Evolutionary conservation across 2,329 filamentous ascomycete genomes (phyloP).

Genomic region (Tolypocladium paradoxum): DNA sequence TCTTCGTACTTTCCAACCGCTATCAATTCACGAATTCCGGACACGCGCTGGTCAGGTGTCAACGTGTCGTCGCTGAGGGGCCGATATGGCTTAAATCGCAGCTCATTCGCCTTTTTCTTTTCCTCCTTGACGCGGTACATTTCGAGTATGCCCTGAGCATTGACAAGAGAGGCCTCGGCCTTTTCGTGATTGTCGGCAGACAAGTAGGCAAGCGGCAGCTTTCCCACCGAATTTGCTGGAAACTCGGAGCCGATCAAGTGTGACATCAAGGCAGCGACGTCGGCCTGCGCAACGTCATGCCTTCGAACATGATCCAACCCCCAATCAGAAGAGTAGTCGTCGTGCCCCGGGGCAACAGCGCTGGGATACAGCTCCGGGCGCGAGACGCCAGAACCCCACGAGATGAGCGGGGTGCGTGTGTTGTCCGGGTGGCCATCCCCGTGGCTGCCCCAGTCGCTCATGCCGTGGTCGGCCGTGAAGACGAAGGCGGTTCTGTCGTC

Average conservation of each 20-base stretch:
- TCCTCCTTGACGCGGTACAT: constrained; percentile 95
- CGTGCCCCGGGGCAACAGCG: constrained; percentile 64
- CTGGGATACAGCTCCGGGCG: constrained; percentile 51
- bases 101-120: constrained; percentile 62
- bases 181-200: constrained; percentile 64
- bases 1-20: constrained; percentile 54
- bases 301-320: constrained; percentile 66
- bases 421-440: constrained; percentile 97
- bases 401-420: constrained; percentile 83
- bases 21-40: constrained; percentile 59
- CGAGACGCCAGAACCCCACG: constrained; percentile 87
- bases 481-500: constrained; percentile 85
- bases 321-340: constrained; percentile 89
- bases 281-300: constrained; percentile 87
- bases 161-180: constrained; percentile 72
- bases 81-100: constrained; percentile 68
- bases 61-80: constrained; percentile 54
- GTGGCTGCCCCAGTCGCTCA: constrained; percentile 99
- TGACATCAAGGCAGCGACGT: constrained; percentile 91
- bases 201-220: constrained; percentile 77
- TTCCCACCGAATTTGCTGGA: constrained; percentile 91
- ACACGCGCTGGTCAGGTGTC: constrained; percentile 56
- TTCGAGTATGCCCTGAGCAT: constrained; percentile 78
- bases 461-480: constrained; percentile 96
- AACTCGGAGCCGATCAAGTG: constrained; percentile 82